Conservation (phyloP, 768 basidiomycete species). For the Trametes punicea region DNA sequence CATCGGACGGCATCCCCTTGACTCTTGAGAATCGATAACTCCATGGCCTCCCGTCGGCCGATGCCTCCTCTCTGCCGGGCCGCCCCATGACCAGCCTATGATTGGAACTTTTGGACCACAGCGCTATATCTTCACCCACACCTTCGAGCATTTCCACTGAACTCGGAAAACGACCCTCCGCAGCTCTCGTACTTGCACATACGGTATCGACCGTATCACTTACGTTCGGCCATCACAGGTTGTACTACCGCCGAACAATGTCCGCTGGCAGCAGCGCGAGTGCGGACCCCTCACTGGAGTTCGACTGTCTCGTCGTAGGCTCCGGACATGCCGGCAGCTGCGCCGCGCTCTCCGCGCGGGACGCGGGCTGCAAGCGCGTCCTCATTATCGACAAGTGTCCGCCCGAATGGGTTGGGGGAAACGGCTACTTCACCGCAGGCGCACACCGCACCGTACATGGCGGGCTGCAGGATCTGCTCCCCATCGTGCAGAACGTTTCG, state of each 20-base stretch:
- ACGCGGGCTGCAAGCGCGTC: slow-evolving; percentile 58
- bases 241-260: slow-evolving; percentile 9
- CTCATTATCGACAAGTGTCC: slow-evolving; percentile 67
- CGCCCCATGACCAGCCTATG: slow-evolving; percentile 9
- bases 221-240: not conserved
- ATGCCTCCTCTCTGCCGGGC: not conserved
- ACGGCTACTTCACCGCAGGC: slow-evolving; percentile 71
- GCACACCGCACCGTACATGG: slow-evolving; percentile 61
- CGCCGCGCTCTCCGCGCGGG: slow-evolving; percentile 57
- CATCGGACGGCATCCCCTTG: not conserved
- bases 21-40: not conserved
- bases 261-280: slow-evolving; percentile 19
- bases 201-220: too few species aligned
- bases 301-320: slow-evolving; percentile 60
- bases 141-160: not conserved
- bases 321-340: slow-evolving; percentile 67
- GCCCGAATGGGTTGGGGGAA: slow-evolving; percentile 61
- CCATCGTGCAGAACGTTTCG: slow-evolving; percentile 48
- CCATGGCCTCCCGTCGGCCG: slow-evolving; percentile 1
- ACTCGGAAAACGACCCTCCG: not conserved
- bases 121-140: slow-evolving; percentile 2
- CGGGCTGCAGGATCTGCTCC: slow-evolving; percentile 58
- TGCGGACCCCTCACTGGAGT: not conserved
- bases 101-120: not conserved
- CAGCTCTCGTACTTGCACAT: not conserved